Conservation (phyloP, 1,284 basidiomycete genomes). For the Laetiporus sulphureus region DNA sequence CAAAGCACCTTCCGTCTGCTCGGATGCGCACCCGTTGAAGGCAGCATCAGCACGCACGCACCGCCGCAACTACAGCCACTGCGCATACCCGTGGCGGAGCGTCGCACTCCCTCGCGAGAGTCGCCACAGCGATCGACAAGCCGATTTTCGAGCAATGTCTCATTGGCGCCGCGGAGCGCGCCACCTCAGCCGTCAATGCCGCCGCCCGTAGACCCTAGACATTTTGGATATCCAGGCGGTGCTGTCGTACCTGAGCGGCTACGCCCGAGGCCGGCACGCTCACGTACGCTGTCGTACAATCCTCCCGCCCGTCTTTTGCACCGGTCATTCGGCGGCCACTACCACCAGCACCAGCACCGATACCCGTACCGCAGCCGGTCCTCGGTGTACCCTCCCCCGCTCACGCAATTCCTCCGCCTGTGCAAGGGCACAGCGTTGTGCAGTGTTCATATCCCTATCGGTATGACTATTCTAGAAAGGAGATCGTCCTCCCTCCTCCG, state of each 20-base stretch:
- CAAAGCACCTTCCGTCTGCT: constrained; percentile 5
- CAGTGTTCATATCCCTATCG: constrained; percentile 14
- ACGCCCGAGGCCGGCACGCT: constrained; percentile 13
- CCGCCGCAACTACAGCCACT: constrained; percentile 2
- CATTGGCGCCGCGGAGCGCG: neutral
- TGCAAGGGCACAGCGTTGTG: constrained; percentile 2
- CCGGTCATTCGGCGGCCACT: too few species aligned
- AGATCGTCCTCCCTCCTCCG: constrained; percentile 22
- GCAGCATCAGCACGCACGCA: too few species aligned
- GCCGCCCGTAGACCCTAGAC: neutral
- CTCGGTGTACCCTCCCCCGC: neutral
- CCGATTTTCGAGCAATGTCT: neutral
- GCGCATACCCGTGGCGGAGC: constrained; percentile 5
- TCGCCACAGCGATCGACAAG: constrained; percentile 10
- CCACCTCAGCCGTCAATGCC: neutral
- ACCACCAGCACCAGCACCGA: constrained; percentile 10
- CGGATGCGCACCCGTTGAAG: neutral
- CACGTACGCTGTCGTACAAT: constrained; percentile 10
- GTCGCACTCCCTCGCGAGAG: neutral
- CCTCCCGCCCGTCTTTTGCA: constrained; percentile 9
- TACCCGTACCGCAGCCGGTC: constrained; percentile 8
- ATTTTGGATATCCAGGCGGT: too few species aligned
- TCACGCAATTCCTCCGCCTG: constrained; percentile 3
- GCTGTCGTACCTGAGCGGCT: neutral
- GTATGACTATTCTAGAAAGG: constrained; percentile 13